Base-by-base conservation (phyloP, 2,329 filamentous ascomycete species). In the Scleromitrula shiraiana region DNA sequence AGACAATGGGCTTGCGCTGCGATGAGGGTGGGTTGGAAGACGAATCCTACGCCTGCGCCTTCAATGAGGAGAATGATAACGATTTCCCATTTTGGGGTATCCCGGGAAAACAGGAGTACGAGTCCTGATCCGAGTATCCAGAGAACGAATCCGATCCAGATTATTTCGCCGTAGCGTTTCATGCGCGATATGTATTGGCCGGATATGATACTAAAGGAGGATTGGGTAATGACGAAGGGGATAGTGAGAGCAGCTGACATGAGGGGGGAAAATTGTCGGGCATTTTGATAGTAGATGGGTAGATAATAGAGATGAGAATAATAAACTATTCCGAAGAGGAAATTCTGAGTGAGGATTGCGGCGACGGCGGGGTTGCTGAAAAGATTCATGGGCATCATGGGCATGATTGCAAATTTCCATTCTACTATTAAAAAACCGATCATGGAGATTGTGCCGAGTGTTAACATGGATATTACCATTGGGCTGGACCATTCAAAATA, bases 221-320 rank as follows among this genome's bases (percentile, higher is more conserved):
- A 61, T 60, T 81, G 75, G 7, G 64, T 63, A 15, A 65, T 62
- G 7, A 78, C 70, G 52, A 80, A 64, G 0, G 75, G 70, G 7
- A 75, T 64, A 2, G 70, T 71, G 24, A 78, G 63, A 7, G 68
- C 67, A 1, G 78, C 78, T 3, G 78, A 77, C 20, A 71, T 68
- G 3, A 62, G 40, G 12, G 61, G 59, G 8, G 59, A 57, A 33
- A 46, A 62, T 40, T 55, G 53, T 8, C 61, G 50, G 2, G 72
- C 76, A 49, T 80, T 81, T 54, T 83, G 77, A 37, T 78, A 76
- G 60, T 79, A 83, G 0, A 82, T 65, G 1, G 79, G 79, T 5
- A 83, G 60, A 55, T 59, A 83, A 62, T 81, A 83, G 2, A 82
- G 63, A 49, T 73, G 73, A 2, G 72, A 68, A 54, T 81, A 80